Evolutionary conservation across 1,284 basidiomycete genomes (phyloP), one percentile per base, ranked within the genome.

Genomic region (Irpex lacteus): DNA sequence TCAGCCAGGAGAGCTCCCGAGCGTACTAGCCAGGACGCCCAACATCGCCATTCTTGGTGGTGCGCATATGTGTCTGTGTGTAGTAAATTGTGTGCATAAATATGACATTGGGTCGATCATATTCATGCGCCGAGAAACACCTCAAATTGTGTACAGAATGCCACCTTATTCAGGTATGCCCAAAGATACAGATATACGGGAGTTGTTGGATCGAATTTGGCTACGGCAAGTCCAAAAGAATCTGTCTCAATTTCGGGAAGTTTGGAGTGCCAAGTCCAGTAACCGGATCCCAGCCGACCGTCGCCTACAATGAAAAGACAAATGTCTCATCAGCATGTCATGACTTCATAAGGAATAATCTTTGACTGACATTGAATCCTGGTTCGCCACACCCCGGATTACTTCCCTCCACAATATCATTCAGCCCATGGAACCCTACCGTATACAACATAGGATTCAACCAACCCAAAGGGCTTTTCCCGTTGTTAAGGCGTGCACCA

Each of bases 391-490:
- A 85, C 15, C 84, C 86, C 1, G 82, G 80, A 65, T 84, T 85
- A 60, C 80, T 80, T 1, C 86, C 87, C 1, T 63, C 53, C 0
- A 79, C 84, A 62, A 87, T 80, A 65, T 88, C 85, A 61, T 82
- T 85, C 65, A 88, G 77, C 4, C 71, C 77, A 4, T 66, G 49
- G 4, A 72, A 50, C 11, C 11, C 49, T 4, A n/a, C 1, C 6
- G 21, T 69, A 67, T 88, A 89, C 18, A 88, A 44, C 65, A 83
- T 77, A 0, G 85, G 86, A 69, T 89, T 88, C 58, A 88, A 73
- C 73, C 87, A 88, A 0, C 86, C 86, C 5, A 87, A 74, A 13
- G 82, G 53, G 3, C 76, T 65, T 62, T 78, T 78, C 0, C 80
- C 77, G 1, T 73, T 74, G 2, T 69, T 70, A 11, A 85, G 67